These are phyloP conservation scores for Lichina pygmaea DNA, from an alignment of 495 filamentous ascomycete species.

Conservation along the genomic window DNA sequence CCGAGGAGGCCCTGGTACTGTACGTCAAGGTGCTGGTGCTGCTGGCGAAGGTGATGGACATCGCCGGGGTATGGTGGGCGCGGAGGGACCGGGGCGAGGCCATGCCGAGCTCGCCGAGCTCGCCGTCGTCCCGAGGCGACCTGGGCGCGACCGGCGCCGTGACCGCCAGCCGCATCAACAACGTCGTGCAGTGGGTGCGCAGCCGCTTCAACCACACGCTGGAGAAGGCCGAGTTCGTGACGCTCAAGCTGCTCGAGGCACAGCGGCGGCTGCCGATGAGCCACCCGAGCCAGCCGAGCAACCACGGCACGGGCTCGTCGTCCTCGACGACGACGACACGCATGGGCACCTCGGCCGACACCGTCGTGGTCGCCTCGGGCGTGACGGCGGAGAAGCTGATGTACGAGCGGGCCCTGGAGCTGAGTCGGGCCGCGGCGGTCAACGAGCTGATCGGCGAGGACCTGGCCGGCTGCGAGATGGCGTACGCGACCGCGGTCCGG, in stretches of 20 bases:
- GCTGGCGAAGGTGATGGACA: constrained; percentile 86
- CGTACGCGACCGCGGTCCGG: constrained; percentile 69
- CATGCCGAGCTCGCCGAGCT: constrained; percentile 21
- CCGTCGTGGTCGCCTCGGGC: constrained; percentile 40
- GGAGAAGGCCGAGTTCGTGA: constrained; percentile 81
- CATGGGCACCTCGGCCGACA: constrained; percentile 28
- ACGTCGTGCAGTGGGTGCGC: constrained; percentile 83
- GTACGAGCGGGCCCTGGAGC: constrained; percentile 92
- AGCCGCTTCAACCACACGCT: constrained; percentile 85
- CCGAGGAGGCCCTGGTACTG: constrained; percentile 83
- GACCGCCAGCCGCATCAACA: constrained; percentile 55
- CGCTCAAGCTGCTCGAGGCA: constrained; percentile 60
- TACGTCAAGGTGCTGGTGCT: constrained; percentile 84
- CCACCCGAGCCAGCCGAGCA: constrained; percentile 65
- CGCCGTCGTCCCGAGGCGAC: constrained; percentile 16
- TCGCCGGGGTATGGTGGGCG: constrained; percentile 79
- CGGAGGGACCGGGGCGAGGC: constrained; percentile 43
- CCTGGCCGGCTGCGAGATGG: constrained; percentile 68
- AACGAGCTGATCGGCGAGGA: constrained; percentile 87
- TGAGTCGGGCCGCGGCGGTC: constrained; percentile 82
- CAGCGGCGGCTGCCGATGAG: constrained; percentile 62
- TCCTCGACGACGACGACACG: constrained; percentile 8
- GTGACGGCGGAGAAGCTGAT: constrained; percentile 89
- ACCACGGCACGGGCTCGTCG: constrained; percentile 28
- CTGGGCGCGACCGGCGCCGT: constrained; percentile 16